Conservation (phyloP, 2,329 filamentous ascomycete genomes). For the Aureobasidium sp. region DNA sequence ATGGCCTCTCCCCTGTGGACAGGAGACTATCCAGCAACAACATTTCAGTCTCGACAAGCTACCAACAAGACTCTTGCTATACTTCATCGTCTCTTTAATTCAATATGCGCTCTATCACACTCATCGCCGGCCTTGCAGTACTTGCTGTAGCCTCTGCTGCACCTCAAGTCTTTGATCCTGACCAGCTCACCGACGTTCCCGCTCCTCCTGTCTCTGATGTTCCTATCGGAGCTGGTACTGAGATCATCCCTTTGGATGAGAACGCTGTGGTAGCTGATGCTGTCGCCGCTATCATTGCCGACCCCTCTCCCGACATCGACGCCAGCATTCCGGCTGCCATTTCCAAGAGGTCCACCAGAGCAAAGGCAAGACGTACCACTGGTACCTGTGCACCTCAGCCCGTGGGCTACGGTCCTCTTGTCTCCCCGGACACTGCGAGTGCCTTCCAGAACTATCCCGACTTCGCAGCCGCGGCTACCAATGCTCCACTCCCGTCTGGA, state of each 20-base stretch:
- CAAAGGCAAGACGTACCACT: not conserved
- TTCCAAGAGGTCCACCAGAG: not conserved
- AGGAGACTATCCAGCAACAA: not conserved
- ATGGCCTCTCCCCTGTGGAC: not conserved
- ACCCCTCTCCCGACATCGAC: not conserved
- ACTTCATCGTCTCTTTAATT: not conserved
- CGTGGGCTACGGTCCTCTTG: not conserved
- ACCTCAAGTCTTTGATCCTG: not conserved
- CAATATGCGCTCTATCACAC: not conserved
- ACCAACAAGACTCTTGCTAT: not conserved
- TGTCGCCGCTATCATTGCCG: not conserved
- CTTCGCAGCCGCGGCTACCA: not conserved
- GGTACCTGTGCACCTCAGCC: not conserved
- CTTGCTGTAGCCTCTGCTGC: not conserved
- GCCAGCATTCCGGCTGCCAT: not conserved
- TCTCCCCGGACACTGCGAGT: not conserved
- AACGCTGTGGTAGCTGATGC: not conserved
- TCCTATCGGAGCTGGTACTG: not conserved
- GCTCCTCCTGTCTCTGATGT: not conserved
- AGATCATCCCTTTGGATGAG: not conserved
- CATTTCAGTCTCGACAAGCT: not conserved
- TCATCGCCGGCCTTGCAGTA: not conserved
- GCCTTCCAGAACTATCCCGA: not conserved
- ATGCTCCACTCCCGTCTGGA: not conserved
- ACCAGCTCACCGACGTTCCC: not conserved